Conservation (phyloP, 129 eudicot species). For the Flaveria bidentis region DNA sequence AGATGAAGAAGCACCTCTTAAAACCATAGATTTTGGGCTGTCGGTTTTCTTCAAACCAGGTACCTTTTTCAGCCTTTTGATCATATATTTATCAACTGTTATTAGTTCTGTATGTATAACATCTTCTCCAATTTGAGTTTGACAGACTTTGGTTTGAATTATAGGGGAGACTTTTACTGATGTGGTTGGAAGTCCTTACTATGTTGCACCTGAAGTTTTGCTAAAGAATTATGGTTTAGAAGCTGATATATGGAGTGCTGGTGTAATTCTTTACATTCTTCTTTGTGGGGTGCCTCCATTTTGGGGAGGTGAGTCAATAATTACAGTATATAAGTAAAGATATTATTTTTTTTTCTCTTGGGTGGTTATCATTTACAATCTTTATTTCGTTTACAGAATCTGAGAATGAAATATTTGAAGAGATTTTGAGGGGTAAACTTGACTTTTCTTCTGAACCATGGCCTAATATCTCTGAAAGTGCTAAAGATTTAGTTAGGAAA, state of each 20-base stretch:
- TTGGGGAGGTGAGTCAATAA: slow-evolving; percentile 76
- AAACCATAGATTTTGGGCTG: slow-evolving; percentile 81
- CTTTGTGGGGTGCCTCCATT: slow-evolving; percentile 90
- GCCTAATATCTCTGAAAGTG: slow-evolving; percentile 79
- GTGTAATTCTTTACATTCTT: slow-evolving; percentile 81
- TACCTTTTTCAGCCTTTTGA: slow-evolving; percentile 18
- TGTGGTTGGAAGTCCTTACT: slow-evolving; percentile 94
- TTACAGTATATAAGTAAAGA: background rate
- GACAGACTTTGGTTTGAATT: background rate
- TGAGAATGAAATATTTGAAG: slow-evolving; percentile 77
- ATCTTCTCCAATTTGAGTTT: background rate
- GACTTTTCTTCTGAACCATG: slow-evolving; percentile 85
- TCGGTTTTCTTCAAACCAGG: slow-evolving; percentile 92
- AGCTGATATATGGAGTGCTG: slow-evolving; percentile 93
- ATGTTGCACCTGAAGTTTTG: slow-evolving; percentile 94
- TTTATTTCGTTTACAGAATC: slow-evolving; percentile 50
- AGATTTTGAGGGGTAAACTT: slow-evolving; percentile 66
- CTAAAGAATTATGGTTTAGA: slow-evolving; percentile 69
- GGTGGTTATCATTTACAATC: background rate
- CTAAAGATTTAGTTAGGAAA: slow-evolving; percentile 72
- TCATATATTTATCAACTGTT: background rate
- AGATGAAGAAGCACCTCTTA: slow-evolving; percentile 75
- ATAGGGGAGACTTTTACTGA: slow-evolving; percentile 69
- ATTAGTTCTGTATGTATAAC: background rate
- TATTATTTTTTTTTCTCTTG: background rate